Percentiles rank a stretch among this genome's conserved stretches.
These are phyloP conservation scores for Alternaria triticina DNA, from an alignment of 2,329 filamentous ascomycete genomes.

Conservation along the genomic window DNA sequence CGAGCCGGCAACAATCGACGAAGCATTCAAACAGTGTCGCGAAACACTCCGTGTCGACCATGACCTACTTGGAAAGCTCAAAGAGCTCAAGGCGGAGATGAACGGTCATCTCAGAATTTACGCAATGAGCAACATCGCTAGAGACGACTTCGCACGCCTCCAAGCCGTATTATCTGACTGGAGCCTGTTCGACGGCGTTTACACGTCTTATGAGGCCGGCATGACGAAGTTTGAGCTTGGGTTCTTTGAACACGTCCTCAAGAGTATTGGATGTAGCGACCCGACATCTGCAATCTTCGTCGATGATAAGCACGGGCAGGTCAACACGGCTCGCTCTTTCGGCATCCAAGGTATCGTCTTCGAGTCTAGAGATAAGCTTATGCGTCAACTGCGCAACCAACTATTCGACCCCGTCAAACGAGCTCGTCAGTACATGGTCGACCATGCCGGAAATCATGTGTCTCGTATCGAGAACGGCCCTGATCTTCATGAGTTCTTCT, in stretches of 20 bases:
- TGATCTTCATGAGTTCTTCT: constrained; percentile 34
- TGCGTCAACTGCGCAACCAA: constrained; percentile 20
- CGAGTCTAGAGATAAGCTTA: constrained; percentile 10
- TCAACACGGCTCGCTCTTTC: constrained; percentile 18
- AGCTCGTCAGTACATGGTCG: constrained; percentile 25
- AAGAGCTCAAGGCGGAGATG: constrained; percentile 14
- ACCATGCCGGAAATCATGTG: constrained; percentile 21
- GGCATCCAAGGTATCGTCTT: constrained; percentile 39
- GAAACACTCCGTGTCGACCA: constrained; percentile 34
- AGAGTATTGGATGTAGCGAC: constrained; percentile 13
- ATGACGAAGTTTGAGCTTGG: constrained; percentile 45
- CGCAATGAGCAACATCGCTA: constrained; percentile 45
- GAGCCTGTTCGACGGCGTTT: constrained; percentile 44
- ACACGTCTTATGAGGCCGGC: constrained; percentile 41
- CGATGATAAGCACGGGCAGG: constrained; percentile 32
- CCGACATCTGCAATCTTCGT: constrained; percentile 32
- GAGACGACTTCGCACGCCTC: constrained; percentile 34
- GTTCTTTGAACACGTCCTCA: constrained; percentile 44
- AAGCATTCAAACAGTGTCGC: constrained; percentile 37
- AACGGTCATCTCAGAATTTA: constrained; percentile 28
- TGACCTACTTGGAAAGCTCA: constrained; percentile 27
- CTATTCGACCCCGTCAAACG: constrained; percentile 25
- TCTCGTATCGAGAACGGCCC: constrained; percentile 25
- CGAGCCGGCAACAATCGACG: constrained; percentile 24
- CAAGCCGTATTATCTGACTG: constrained; percentile 33